A percentile compares a stretch with the other conserved stretches of the same genome.
phyloP scores from a whole-genome alignment of 2,329 filamentous ascomycete genomes.

The Colletotrichum chlorophyti region DNA sequence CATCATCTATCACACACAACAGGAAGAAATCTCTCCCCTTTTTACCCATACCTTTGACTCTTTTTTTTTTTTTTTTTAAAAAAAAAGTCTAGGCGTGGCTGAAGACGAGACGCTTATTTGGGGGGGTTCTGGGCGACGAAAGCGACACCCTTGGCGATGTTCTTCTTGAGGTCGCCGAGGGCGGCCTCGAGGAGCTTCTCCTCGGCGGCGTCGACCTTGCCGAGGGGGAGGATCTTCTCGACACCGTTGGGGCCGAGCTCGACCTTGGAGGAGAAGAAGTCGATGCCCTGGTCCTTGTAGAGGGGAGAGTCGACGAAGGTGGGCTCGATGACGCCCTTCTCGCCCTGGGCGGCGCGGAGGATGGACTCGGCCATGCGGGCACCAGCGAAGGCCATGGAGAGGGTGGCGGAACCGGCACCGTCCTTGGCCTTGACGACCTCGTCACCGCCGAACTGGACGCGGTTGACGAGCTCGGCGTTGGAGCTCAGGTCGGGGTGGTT shows the following conservation, averaged over 20 bases:
- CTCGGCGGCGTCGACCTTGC: conserved; percentile 84
- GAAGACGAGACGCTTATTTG: conserved; percentile 52
- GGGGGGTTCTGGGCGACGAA: conserved; percentile 67
- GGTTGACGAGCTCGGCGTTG: conserved; percentile 82
- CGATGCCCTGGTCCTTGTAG: conserved; percentile 97
- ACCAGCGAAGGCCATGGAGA: conserved; percentile 98
- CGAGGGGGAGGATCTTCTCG: conserved; percentile 89
- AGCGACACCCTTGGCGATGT: conserved; percentile 87
- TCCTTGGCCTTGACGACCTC: conserved; percentile 99
- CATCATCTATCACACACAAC: conserved; percentile 19
- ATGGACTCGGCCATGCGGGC: conserved; percentile 85
- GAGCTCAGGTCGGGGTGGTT: conserved; percentile 83
- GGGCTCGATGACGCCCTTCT: conserved; percentile 95
- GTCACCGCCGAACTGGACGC: conserved; percentile 98
- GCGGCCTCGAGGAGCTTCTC: conserved; percentile 87
- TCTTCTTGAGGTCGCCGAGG: conserved; percentile 86
- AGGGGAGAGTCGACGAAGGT: conserved; percentile 96
- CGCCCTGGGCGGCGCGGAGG: conserved; percentile 89
- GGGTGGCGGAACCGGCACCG: conserved; percentile 93
- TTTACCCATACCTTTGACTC: too few relatives aligned
- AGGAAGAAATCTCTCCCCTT: too few relatives aligned
- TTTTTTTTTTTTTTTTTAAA: neutral
- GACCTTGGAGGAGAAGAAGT: conserved; percentile 96
- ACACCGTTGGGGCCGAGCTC: conserved; percentile 97
- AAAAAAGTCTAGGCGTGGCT: too few relatives aligned